phyloP scores from a whole-genome alignment of 164 flowering plant species.

The Aristolochia contorta region DNA sequence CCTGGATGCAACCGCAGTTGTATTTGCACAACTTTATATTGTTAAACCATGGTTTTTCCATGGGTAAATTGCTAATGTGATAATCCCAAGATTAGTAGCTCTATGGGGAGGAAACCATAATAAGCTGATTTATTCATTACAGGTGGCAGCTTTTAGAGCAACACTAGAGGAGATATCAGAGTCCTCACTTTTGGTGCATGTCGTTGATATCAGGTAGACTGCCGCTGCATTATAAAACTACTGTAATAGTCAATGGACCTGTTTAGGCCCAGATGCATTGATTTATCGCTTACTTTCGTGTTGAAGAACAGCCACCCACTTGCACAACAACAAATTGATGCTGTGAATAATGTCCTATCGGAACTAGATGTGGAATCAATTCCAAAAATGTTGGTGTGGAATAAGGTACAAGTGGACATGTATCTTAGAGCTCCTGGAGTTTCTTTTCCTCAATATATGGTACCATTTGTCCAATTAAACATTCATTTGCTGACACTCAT shows the following conservation, averaged over 20 bases:
- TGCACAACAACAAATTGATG: constrained; percentile 78
- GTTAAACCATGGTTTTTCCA: too few relatives aligned
- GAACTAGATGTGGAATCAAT: constrained; percentile 72
- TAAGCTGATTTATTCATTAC: constrained; percentile 8
- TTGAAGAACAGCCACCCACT: constrained; percentile 63
- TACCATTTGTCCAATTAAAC: too few relatives aligned
- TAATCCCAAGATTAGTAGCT: not conserved
- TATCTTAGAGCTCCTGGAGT: too few relatives aligned
- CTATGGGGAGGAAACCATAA: not conserved
- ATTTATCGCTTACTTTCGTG: not conserved
- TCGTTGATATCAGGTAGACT: constrained; percentile 82
- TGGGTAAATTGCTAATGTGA: not conserved
- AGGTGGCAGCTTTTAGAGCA: constrained; percentile 98
- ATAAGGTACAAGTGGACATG: constrained; percentile 48
- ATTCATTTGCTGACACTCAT: too few relatives aligned
- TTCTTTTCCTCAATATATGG: too few relatives aligned
- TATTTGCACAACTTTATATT: too few relatives aligned
- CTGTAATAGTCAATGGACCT: not conserved
- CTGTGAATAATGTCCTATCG: constrained; percentile 77
- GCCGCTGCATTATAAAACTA: not conserved
- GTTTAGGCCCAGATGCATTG: not conserved
- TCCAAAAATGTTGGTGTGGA: constrained; percentile 81
- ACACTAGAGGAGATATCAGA: constrained; percentile 93
- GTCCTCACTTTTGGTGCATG: constrained; percentile 92
- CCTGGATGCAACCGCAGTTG: too few relatives aligned